Percentiles rank a stretch among this genome's conserved stretches.
These are phyloP conservation scores for Colletotrichum tabaci DNA, from an alignment of 2,329 filamentous ascomycete species.

Conservation along the genomic window DNA sequence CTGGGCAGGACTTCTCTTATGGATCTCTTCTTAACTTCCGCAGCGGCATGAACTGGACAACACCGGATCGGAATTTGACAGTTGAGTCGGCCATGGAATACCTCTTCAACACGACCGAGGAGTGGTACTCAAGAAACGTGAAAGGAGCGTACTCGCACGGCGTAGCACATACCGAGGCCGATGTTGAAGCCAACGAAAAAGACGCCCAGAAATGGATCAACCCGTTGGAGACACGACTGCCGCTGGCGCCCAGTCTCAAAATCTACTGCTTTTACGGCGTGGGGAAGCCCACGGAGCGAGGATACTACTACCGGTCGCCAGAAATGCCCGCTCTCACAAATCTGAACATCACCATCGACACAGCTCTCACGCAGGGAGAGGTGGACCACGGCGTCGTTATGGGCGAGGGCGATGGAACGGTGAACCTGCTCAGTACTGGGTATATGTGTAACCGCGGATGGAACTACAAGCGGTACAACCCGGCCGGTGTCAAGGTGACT, in stretches of 20 bases:
- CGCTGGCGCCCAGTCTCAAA: constrained; percentile 89
- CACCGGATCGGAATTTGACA: constrained; percentile 82
- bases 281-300: constrained; percentile 92
- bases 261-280: constrained; percentile 98
- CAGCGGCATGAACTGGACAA: constrained; percentile 73
- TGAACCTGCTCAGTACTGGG: constrained; percentile 90
- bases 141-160: constrained; percentile 87
- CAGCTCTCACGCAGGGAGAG: constrained; percentile 69
- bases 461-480: constrained; percentile 95
- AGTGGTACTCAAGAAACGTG: constrained; percentile 87
- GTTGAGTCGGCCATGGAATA: constrained; percentile 83
- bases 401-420: constrained; percentile 96
- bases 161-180: constrained; percentile 82
- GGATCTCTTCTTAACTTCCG: constrained; percentile 91
- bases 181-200: constrained; percentile 88
- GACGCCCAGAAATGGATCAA: constrained; percentile 92
- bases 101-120: constrained; percentile 82
- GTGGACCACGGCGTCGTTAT: constrained; percentile 93
- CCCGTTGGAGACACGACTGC: constrained; percentile 89
- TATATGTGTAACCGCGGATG: constrained; percentile 99
- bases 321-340: constrained; percentile 76
- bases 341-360: constrained; percentile 83
- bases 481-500: constrained; percentile 83
- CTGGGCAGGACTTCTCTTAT: constrained; percentile 80
- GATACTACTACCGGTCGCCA: constrained; percentile 86